Conservation (phyloP, 352 stramenopile genomes). For the Pythium grandisporangium region DNA sequence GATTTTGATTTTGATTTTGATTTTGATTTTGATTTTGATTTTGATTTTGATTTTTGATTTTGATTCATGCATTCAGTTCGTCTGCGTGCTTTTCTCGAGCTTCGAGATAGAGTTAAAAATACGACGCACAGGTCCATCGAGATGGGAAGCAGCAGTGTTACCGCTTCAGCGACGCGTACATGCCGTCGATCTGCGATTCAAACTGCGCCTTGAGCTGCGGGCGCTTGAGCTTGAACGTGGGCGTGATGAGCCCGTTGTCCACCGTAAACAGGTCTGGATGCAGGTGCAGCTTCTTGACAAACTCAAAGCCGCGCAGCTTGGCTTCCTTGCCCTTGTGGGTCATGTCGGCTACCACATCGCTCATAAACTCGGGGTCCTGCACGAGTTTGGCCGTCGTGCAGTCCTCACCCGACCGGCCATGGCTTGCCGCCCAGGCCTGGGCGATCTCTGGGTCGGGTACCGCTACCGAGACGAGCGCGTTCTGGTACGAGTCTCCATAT, state of each 20-base stretch:
- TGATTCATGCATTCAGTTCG: too few species aligned
- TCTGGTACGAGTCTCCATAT: slow-evolving; percentile 91
- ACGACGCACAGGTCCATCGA: too few species aligned
- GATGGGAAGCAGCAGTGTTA: too few species aligned
- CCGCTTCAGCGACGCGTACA: too few species aligned
- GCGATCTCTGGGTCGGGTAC: slow-evolving; percentile 47
- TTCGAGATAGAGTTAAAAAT: too few species aligned
- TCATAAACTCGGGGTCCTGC: slow-evolving; percentile 33
- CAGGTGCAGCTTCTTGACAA: slow-evolving; percentile 82
- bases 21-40: too few species aligned
- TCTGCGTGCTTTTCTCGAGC: too few species aligned
- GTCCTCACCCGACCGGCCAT: slow-evolving; percentile 20
- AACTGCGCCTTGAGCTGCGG: slow-evolving; percentile 43
- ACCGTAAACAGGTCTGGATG: slow-evolving; percentile 80
- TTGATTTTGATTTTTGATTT: too few species aligned
- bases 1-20: too few species aligned
- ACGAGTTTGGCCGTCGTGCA: slow-evolving; percentile 24
- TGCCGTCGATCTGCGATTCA: slow-evolving; percentile 30
- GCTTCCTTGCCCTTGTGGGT: slow-evolving; percentile 29
- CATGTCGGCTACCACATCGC: slow-evolving; percentile 74
- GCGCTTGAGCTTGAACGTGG: slow-evolving; percentile 95
- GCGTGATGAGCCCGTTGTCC: slow-evolving; percentile 89
- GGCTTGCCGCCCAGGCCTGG: slow-evolving; percentile 1
- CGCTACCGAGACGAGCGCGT: slow-evolving; percentile 85
- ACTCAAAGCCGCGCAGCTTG: slow-evolving; percentile 90